Evolutionary conservation across 2,329 filamentous ascomycete species (phyloP), one percentile per base, ranked within the genome.

Genomic region (Mycosphaerella sp.): DNA sequence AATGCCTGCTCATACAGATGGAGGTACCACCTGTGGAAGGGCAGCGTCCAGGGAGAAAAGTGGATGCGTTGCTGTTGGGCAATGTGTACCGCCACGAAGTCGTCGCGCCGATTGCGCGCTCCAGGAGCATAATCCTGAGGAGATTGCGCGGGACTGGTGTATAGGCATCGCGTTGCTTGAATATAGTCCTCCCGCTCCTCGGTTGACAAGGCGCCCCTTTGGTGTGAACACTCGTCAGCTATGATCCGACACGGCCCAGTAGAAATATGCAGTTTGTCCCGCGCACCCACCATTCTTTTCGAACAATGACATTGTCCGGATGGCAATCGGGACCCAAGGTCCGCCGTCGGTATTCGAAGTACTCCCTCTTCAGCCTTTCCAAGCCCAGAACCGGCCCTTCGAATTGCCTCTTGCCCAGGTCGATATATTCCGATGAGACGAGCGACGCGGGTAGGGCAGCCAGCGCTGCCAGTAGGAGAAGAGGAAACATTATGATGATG

Each of bases 1-100:
- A 76, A 64, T n/a, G 71, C 70, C 52, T 73, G 66, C 54, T 76
- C 73, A 54, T 73, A 74, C 9, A 67, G 57, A 66, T 74, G 69
- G 5, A 70, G 67, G 54, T 70, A 73, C 55, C 70, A 69, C 1
- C 72, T 64, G 56, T 75, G 73, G 70, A 72, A 74, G 29, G 71
- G 53, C 9, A 66, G 59, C 45, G 65, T 63, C 53, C 62, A 60
- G 23, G 63, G 64, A 3, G 65, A 66, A 42, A 54, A 58, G 51
- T 68, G 56, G 23, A 55, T n/a, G 3, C 47, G 45, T 14, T 53
- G 8, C 3, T 62, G 61, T 40, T 63, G 59, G 26, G 60, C 47
- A 40, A 66, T 65, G 45, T 67, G 65, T 6, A 59, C 56, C 5
- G 57, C 64, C 4, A 64, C 57, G 21, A 64, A 67, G 46, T 67